Evolutionary conservation across 257 asterid species (phyloP), one percentile per base, ranked within the genome.

Genomic region (Dorcoceras hygrometricum): DNA sequence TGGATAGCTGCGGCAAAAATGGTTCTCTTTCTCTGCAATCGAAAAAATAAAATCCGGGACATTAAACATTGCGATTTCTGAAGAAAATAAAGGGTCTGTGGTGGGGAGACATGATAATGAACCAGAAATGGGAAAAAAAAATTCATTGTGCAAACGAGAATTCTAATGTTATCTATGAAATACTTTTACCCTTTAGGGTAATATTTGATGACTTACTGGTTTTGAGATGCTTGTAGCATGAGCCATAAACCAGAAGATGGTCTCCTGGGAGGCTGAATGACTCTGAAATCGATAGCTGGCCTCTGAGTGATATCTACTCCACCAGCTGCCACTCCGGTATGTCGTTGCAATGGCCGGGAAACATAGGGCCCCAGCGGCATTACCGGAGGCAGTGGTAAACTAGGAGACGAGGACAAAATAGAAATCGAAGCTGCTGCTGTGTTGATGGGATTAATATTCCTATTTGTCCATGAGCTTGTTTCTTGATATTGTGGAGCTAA

Each of bases 231-330:
- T 74, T 83, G 95, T 0, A 94, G 84, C 81, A 80, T 77, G 66
- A 94, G 88, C 99, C 99, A 94, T 25, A 94, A 8, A 28, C 99
- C 97, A 11, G 96, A 83, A 85, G 81, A 89, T 66, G 92, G 95
- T 56, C 96, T 77, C 53, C 86, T 78, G 11, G 96, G 99, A 10
- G 98, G 89, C 25, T 78, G 90, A 63, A 87, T 65, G 27, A 90
- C 92, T 76, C 97, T 72, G 73, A 90, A 88, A 77, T 90, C 93
- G 1, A 72, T 62, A 53, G 75, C 63, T 0, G 71, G 65, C 71
- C 46, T 65, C 23, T 48, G 25, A 19, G 74, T 70, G 55, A 46
- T 14, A 31, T 75, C 87, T 12, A 66, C 39, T 23, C 50, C n/a
- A 5, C 50, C 50, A 0, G 50, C 2, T 8, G 43, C 43, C 12